Percentiles rank a stretch among this genome's conserved stretches.
phyloP scores from a whole-genome alignment of 352 stramenopile species.

The Pythium myriotylum region DNA sequence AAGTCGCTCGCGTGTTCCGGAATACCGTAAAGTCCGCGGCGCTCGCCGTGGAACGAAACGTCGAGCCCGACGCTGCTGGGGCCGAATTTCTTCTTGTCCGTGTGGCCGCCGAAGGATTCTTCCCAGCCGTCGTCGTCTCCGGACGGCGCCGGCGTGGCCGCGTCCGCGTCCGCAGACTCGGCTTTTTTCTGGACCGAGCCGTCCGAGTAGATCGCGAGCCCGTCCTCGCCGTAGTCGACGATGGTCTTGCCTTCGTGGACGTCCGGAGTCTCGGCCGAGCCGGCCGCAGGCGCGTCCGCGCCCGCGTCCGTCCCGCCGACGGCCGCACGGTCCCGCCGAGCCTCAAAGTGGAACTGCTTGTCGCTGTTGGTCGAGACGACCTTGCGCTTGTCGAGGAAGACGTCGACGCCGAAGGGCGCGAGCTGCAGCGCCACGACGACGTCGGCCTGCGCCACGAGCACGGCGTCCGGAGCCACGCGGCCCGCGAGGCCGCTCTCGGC shows the following conservation, averaged over 20 bases:
- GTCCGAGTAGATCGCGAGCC: constrained; percentile 96
- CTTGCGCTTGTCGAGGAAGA: constrained; percentile 68
- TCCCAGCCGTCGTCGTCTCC: constrained; percentile 81
- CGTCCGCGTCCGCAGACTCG: constrained; percentile 24
- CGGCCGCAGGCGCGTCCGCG: constrained; percentile 23
- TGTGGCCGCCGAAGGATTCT: constrained; percentile 95
- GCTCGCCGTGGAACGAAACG: constrained; percentile 89
- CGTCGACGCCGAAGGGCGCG: constrained; percentile 60
- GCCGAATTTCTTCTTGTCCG: constrained; percentile 79
- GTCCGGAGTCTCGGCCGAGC: constrained; percentile 41
- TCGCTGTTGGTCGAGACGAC: constrained; percentile 68
- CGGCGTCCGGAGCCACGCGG: constrained; percentile 23
- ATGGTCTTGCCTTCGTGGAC: constrained; percentile 92
- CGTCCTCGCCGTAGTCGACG: constrained; percentile 97
- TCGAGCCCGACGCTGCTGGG: constrained; percentile 96
- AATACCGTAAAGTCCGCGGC: constrained; percentile 94
- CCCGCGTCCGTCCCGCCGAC: too few species aligned
- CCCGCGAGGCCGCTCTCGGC: constrained; percentile 37
- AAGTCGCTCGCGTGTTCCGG: constrained; percentile 97
- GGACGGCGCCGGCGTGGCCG: constrained; percentile 16
- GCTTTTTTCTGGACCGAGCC: constrained; percentile 84
- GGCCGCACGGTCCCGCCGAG: constrained; percentile 68
- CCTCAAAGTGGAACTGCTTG: constrained; percentile 74
- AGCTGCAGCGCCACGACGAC: constrained; percentile 60
- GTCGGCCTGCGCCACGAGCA: constrained; percentile 41